phyloP scores from a whole-genome alignment of 768 basidiomycete species.

The Boletus rubroflammeus region DNA sequence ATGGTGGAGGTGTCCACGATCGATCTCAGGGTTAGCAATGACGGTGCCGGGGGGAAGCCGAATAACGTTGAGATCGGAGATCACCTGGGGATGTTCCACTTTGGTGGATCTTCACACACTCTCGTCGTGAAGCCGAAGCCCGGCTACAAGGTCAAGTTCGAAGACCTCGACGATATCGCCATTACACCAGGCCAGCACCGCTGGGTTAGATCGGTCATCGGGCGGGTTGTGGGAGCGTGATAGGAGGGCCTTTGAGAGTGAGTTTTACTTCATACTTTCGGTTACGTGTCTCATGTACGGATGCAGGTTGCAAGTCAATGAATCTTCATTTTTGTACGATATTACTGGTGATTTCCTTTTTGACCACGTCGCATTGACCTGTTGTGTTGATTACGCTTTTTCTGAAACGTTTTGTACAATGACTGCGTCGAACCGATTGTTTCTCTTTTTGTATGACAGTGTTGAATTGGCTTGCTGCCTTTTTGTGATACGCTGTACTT shows the following conservation, averaged over 20 bases:
- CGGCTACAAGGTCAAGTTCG: neutral
- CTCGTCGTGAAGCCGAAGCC: constrained; percentile 32
- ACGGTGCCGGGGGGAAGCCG: neutral
- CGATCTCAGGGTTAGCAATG: constrained; percentile 26
- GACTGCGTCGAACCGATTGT: neutral
- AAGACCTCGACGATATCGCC: neutral
- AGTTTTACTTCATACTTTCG: neutral
- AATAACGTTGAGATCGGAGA: neutral
- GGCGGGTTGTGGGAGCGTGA: neutral
- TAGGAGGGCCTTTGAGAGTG: neutral
- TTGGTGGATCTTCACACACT: constrained; percentile 52
- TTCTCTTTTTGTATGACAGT: neutral
- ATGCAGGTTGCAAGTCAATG: neutral
- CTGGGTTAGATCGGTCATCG: neutral
- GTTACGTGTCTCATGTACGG: neutral
- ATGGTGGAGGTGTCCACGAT: constrained; percentile 14
- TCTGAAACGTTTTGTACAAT: neutral
- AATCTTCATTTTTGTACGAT: neutral
- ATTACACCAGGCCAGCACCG: neutral
- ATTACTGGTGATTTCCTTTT: neutral
- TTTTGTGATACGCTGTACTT: neutral
- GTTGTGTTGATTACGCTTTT: neutral
- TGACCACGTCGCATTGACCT: too few species aligned
- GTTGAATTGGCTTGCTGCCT: neutral
- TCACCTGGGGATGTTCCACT: constrained; percentile 47